phyloP scores from a whole-genome alignment of 192 early-diverging fungal species.

The Radiomyces spectabilis region DNA sequence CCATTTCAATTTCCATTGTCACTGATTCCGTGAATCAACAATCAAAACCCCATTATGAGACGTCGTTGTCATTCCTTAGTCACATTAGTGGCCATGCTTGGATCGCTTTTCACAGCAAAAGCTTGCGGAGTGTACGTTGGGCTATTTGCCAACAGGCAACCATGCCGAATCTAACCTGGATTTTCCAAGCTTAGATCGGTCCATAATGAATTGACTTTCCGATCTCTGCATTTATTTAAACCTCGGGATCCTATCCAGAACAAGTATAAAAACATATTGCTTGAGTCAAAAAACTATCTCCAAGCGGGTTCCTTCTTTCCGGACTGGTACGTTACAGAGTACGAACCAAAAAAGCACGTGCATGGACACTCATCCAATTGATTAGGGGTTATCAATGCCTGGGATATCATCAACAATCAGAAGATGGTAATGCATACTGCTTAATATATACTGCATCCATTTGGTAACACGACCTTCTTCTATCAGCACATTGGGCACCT shows the following conservation, averaged over 20 bases:
- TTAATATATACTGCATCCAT: neutral
- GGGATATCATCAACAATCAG: constrained; percentile 27
- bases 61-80: too few relatives aligned
- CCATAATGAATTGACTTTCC: neutral
- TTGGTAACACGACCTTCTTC: neutral
- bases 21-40: too few relatives aligned
- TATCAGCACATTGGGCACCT: constrained; percentile 60
- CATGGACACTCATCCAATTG: too few relatives aligned
- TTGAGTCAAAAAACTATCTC: neutral
- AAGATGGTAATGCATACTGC: constrained; percentile 28
- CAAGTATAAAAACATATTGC: neutral
- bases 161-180: too few relatives aligned
- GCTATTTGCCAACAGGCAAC: too few relatives aligned
- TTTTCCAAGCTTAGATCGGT: neutral
- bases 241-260: neutral
- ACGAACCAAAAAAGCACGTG: neutral
- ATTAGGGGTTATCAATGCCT: constrained; percentile 52
- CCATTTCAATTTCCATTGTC: too few relatives aligned
- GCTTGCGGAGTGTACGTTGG: too few relatives aligned
- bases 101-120: too few relatives aligned
- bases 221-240: neutral
- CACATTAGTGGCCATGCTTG: too few relatives aligned
- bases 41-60: too few relatives aligned
- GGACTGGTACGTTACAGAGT: neutral
- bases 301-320: constrained; percentile 2